phyloP scores from a whole-genome alignment of 2,329 filamentous ascomycete species.

The Calonectria naviculata region DNA sequence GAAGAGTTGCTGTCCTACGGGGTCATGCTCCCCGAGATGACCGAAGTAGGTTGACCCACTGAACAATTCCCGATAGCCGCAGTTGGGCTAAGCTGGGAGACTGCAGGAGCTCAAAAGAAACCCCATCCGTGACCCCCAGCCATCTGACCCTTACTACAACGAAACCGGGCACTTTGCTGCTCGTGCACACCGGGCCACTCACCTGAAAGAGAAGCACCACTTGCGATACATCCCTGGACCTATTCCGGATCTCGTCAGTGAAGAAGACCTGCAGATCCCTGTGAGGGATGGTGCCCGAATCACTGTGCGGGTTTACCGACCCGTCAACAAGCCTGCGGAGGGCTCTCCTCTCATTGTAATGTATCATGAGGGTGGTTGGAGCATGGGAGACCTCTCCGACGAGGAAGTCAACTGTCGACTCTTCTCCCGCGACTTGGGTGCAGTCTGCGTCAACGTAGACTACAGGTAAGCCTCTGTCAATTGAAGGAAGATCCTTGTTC shows the following conservation, averaged over 20 bases:
- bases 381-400: conserved; percentile 1
- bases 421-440: neutral
- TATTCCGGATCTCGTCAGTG: neutral
- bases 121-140: neutral
- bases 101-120: neutral
- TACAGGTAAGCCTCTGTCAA: neutral
- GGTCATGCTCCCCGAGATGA: neutral
- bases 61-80: neutral
- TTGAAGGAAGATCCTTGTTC: too few species aligned
- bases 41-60: neutral
- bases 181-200: neutral
- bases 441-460: neutral
- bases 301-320: neutral
- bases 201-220: neutral
- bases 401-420: neutral
- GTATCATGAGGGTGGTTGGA: neutral
- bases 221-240: neutral
- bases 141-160: conserved; percentile 1
- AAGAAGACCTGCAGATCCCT: neutral
- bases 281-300: neutral
- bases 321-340: neutral
- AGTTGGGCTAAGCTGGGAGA: neutral
- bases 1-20: neutral
- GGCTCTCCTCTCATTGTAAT: neutral
- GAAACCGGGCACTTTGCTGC: neutral